A percentile compares a stretch with the other conserved stretches of the same genome.
Evolutionary conservation across 2,329 filamentous ascomycete genomes (phyloP).

Genomic region (Claviceps quebecensis): DNA sequence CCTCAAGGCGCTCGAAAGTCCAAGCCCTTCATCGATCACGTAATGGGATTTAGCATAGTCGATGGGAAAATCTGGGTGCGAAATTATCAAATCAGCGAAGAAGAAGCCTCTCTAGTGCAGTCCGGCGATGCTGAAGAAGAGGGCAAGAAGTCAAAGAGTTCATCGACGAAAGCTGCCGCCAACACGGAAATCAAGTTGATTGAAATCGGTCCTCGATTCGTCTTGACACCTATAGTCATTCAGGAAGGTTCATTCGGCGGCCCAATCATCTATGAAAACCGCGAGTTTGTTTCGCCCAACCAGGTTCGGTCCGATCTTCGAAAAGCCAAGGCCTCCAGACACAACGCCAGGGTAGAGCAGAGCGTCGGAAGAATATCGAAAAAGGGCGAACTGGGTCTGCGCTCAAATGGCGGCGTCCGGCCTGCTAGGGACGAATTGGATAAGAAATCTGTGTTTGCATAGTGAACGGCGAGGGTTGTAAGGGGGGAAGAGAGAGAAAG

Average conservation of each 20-base stretch:
- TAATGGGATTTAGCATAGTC: slow-evolving; percentile 81
- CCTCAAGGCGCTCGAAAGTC: slow-evolving; percentile 76
- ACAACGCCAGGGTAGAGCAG: slow-evolving; percentile 64
- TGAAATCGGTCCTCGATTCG: slow-evolving; percentile 88
- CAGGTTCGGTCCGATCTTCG: slow-evolving; percentile 75
- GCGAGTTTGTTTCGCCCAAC: slow-evolving; percentile 93
- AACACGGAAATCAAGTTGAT: slow-evolving; percentile 71
- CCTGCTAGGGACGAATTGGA: slow-evolving; percentile 58
- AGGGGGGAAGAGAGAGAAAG: too few relatives aligned
- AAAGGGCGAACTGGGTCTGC: slow-evolving; percentile 63
- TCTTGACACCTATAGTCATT: slow-evolving; percentile 87
- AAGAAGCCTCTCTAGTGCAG: slow-evolving; percentile 44
- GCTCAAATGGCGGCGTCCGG: slow-evolving; percentile 48
- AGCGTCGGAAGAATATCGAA: slow-evolving; percentile 58
- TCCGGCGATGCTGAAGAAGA: slow-evolving; percentile 23
- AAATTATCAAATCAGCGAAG: slow-evolving; percentile 85
- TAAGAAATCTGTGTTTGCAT: slow-evolving; percentile 63
- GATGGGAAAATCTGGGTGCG: slow-evolving; percentile 95
- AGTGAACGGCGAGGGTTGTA: slow-evolving; percentile 9
- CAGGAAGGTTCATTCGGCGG: slow-evolving; percentile 91
- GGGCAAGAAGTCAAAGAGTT: slow-evolving; percentile 27
- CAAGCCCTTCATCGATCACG: slow-evolving; percentile 92
- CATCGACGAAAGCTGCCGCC: slow-evolving; percentile 25
- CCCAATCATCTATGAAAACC: slow-evolving; percentile 96
- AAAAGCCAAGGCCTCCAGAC: slow-evolving; percentile 59